Conservation (phyloP, 2,329 filamentous ascomycete species). For the Cyclaneusma minus region DNA sequence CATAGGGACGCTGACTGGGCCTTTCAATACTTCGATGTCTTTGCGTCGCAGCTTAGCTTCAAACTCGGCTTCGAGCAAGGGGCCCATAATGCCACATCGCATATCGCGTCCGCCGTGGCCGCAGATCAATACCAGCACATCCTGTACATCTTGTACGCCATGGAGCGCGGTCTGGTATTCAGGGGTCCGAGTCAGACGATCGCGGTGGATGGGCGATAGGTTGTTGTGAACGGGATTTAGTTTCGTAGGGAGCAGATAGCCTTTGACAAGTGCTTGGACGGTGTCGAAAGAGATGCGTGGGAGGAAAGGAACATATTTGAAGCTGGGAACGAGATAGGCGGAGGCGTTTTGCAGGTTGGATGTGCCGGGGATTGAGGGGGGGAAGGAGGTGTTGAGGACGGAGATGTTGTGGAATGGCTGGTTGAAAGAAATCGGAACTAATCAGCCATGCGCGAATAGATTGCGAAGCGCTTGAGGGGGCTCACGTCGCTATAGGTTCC, state of each 20-base stretch:
- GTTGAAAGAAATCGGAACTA: slow-evolving; percentile 2
- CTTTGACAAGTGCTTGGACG: slow-evolving; percentile 42
- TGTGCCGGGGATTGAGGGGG: slow-evolving; percentile 27
- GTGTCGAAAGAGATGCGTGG: slow-evolving; percentile 43
- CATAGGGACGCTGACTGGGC: slow-evolving; percentile 21
- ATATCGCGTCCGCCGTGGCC: slow-evolving; percentile 71
- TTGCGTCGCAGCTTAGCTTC: slow-evolving; percentile 34
- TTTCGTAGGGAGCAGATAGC: slow-evolving; percentile 46
- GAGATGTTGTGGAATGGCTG: slow-evolving; percentile 76
- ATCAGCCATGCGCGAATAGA: neutral
- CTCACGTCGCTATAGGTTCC: slow-evolving; percentile 52
- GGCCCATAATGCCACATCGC: slow-evolving; percentile 70
- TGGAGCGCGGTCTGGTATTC: slow-evolving; percentile 35
- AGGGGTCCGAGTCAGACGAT: slow-evolving; percentile 32
- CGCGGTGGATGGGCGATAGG: slow-evolving; percentile 40
- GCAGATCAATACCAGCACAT: slow-evolving; percentile 72
- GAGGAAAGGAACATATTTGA: slow-evolving; percentile 63
- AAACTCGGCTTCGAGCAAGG: slow-evolving; percentile 58
- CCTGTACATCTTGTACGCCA: slow-evolving; percentile 43
- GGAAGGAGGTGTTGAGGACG: slow-evolving; percentile 62
- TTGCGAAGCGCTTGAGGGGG: slow-evolving; percentile 8
- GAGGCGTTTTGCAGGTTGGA: slow-evolving; percentile 39
- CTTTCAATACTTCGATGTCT: slow-evolving; percentile 32
- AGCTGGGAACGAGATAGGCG: slow-evolving; percentile 67
- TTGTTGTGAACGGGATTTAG: slow-evolving; percentile 44